Evolutionary conservation across 2,329 filamentous ascomycete genomes (phyloP).

Genomic region (Cytospora schulzeri): DNA sequence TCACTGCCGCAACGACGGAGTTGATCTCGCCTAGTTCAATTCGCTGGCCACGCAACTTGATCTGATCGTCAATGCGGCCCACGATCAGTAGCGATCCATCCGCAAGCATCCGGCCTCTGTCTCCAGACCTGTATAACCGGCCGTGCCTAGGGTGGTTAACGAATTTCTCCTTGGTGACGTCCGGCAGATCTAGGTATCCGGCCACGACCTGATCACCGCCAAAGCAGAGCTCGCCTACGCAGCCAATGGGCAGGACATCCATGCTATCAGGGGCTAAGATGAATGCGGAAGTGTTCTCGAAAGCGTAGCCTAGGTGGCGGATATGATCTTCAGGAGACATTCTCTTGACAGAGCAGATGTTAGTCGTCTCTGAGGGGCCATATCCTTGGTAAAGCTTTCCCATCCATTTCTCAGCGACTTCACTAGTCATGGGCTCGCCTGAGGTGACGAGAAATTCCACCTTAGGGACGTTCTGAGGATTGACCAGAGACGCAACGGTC

Average conservation of each 20-base stretch:
- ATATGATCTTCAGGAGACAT: constrained; percentile 61
- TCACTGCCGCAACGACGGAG: constrained; percentile 56
- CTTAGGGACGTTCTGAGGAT: constrained; percentile 66
- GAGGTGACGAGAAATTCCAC: constrained; percentile 79
- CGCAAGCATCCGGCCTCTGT: constrained; percentile 76
- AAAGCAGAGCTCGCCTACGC: constrained; percentile 82
- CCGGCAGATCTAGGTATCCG: constrained; percentile 70
- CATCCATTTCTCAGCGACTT: constrained; percentile 71
- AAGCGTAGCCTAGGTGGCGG: constrained; percentile 74
- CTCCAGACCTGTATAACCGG: constrained; percentile 78
- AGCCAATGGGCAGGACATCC: constrained; percentile 66
- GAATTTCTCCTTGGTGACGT: constrained; percentile 67
- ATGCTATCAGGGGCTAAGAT: constrained; percentile 54
- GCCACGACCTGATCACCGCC: constrained; percentile 79
- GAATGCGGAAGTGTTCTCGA: constrained; percentile 76
- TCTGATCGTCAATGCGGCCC: constrained; percentile 75
- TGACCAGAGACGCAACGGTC: constrained; percentile 76
- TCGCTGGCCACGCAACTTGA: constrained; percentile 79
- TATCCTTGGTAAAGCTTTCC: constrained; percentile 77
- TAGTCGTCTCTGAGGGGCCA: constrained; percentile 83
- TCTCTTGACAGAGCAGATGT: constrained; percentile 77
- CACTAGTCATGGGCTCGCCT: constrained; percentile 76
- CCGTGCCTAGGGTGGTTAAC: constrained; percentile 69
- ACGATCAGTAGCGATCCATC: constrained; percentile 75
- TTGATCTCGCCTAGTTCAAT: constrained; percentile 80